Percentiles rank a stretch among this genome's conserved stretches.
Evolutionary conservation across 2,329 filamentous ascomycete species (phyloP).

Genomic region (Celoporthe dispersa): DNA sequence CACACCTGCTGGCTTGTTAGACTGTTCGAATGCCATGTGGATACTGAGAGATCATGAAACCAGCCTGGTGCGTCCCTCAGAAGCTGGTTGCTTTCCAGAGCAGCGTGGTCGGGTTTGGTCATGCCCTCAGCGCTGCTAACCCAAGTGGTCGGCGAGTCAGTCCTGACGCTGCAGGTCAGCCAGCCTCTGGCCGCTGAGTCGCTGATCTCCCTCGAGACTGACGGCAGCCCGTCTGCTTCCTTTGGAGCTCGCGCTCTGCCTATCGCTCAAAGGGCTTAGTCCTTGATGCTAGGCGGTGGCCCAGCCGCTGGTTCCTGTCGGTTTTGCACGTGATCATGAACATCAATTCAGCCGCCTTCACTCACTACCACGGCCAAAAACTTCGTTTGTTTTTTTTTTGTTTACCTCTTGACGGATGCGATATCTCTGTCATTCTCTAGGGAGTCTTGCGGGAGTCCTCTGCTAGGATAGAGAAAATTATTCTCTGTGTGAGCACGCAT

Average conservation of each 20-base stretch:
- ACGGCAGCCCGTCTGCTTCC: too few relatives aligned
- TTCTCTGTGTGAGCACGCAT: background rate
- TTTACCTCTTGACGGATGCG: too few relatives aligned
- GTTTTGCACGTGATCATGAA: background rate
- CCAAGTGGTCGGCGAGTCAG: background rate
- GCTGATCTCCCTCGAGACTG: too few relatives aligned
- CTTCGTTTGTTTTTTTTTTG: too few relatives aligned
- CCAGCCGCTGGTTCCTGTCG: background rate
- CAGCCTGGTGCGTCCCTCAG: background rate
- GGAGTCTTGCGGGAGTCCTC: background rate
- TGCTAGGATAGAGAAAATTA: background rate
- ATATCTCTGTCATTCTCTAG: background rate
- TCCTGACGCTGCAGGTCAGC: background rate
- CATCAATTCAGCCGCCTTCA: background rate
- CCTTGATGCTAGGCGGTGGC: background rate
- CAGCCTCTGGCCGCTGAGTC: background rate
- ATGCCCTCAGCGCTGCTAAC: background rate
- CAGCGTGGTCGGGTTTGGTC: too few relatives aligned
- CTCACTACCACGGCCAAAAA: background rate
- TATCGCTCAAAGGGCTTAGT: background rate
- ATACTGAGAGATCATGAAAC: background rate
- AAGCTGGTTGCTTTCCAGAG: too few relatives aligned
- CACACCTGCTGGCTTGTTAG: too few relatives aligned
- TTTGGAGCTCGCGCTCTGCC: background rate
- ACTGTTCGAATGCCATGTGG: background rate